Evolutionary conservation across 1,284 basidiomycete species (phyloP), one percentile per base, ranked within the genome.

Genomic region (Abortiporus biennis): DNA sequence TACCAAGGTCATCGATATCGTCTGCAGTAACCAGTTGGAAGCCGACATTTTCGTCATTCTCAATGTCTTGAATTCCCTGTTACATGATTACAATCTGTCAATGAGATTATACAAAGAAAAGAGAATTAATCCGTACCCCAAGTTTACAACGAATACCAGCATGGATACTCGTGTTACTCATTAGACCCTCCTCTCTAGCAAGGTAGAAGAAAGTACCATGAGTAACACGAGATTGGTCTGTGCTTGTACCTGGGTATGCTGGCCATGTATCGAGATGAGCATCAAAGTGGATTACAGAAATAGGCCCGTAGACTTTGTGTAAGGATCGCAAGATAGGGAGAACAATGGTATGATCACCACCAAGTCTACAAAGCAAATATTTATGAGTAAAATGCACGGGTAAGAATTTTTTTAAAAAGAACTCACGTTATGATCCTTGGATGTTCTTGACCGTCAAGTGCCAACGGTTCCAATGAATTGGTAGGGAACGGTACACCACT

Each of bases 271-370:
- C 76, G 27, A 87, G 64, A 60, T 90, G 86, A 0, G 84, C 80
- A 54, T 90, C 86, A 48, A 90, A 88, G 58, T 90, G 87, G 38
- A 90, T 85, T 36, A 89, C 82, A 25, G 81, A 80, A 38, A 87
- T 71, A 0, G 83, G 82, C 1, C 85, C 86, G 54, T 90, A 86
- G 16, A 81, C 68, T 54, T 76, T 77, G 64, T 84, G 62, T 32
- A 90, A 62, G 4, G 85, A 72, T 32, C 85, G 78, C 12, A 90
- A 69, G 49, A 88, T 85, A 6, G 85, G 85, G 17, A 84, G 69
- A 12, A 85, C 84, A 48, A 89, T 85, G 2, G 86, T 85, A 54
- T 88, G 85, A 51, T 88, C 85, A 6, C 86, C 86, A 30, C 85
- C 86, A 33, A 90, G 68, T 52, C 80, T 85, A 49, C 8, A 38